Evolutionary conservation across 2,329 filamentous ascomycete species (phyloP).

Genomic region (Diplodia sapinea): DNA sequence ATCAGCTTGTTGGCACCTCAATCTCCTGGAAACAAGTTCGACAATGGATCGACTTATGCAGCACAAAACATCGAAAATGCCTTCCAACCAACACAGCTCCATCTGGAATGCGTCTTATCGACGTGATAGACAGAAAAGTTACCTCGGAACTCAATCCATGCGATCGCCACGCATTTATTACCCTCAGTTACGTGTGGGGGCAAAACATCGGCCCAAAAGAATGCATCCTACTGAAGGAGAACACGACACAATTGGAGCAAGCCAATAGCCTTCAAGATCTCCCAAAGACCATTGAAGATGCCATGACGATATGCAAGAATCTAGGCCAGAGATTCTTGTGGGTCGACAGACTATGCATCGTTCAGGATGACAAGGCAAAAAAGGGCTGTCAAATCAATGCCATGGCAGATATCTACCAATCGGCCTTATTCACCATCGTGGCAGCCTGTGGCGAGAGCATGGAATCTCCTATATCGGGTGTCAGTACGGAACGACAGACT

Average conservation of each 20-base stretch:
- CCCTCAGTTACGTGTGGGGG: conserved; percentile 34
- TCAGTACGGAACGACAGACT: no score
- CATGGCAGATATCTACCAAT: neutral
- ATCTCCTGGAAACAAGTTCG: neutral
- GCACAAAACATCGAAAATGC: neutral
- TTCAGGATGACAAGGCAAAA: conserved; percentile 28
- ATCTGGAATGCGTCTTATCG: neutral
- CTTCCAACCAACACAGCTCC: neutral
- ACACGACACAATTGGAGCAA: neutral
- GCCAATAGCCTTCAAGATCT: neutral
- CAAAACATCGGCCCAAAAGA: conserved; percentile 1
- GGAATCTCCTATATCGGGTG: neutral
- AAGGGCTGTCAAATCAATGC: conserved; percentile 30
- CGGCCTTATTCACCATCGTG: neutral
- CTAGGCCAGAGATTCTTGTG: conserved; percentile 32
- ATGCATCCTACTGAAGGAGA: no score
- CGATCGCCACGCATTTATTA: conserved; percentile 19
- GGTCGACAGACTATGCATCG: conserved; percentile 35
- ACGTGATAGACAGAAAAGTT: neutral
- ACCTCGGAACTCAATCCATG: neutral
- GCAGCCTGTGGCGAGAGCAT: neutral
- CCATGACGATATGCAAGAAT: conserved; percentile 18
- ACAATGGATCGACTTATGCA: neutral
- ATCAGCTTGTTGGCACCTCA: neutral
- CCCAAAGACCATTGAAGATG: conserved; percentile 30